These are phyloP conservation scores for Plantago rigida DNA, from an alignment of 305 asterid species.

Conservation along the genomic window DNA sequence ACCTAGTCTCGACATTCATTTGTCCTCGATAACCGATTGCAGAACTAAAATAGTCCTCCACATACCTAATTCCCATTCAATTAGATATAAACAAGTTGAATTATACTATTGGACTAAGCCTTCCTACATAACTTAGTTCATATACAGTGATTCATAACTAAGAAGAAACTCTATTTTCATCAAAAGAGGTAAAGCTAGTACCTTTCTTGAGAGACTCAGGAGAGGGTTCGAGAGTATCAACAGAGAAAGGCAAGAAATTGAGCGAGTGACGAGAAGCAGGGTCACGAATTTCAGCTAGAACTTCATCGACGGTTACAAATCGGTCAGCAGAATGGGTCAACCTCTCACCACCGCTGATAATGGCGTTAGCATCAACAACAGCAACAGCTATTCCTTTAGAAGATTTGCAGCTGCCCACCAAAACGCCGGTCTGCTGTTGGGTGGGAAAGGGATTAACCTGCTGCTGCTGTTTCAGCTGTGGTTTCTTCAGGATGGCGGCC, in stretches of 20 bases:
- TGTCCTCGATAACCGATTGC: too few relatives aligned
- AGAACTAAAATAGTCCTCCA: too few relatives aligned
- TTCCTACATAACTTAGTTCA: not conserved
- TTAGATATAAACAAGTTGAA: not conserved
- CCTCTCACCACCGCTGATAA: conserved; percentile 70
- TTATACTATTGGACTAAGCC: too few relatives aligned
- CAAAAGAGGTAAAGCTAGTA: not conserved
- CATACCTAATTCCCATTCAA: not conserved
- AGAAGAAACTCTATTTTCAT: not conserved
- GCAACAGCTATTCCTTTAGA: conserved; percentile 77
- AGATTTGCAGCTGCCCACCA: conserved; percentile 70
- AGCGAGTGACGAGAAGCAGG: conserved; percentile 81
- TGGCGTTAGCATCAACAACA: conserved; percentile 89
- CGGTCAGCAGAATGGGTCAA: conserved; percentile 62
- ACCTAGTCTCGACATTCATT: too few relatives aligned
- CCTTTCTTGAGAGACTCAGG: conserved; percentile 74
- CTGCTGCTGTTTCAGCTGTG: not conserved
- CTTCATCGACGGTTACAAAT: conserved; percentile 75
- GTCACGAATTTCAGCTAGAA: conserved; percentile 72
- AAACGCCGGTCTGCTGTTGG: conserved; percentile 18
- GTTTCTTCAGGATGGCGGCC: conserved; percentile 49
- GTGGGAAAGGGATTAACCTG: conserved; percentile 14
- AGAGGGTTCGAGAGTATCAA: conserved; percentile 71
- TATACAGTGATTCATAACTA: not conserved
- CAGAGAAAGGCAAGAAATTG: conserved; percentile 64